Base-by-base conservation (phyloP, 2,329 filamentous ascomycete genomes). In the Davidsoniella virescens region DNA sequence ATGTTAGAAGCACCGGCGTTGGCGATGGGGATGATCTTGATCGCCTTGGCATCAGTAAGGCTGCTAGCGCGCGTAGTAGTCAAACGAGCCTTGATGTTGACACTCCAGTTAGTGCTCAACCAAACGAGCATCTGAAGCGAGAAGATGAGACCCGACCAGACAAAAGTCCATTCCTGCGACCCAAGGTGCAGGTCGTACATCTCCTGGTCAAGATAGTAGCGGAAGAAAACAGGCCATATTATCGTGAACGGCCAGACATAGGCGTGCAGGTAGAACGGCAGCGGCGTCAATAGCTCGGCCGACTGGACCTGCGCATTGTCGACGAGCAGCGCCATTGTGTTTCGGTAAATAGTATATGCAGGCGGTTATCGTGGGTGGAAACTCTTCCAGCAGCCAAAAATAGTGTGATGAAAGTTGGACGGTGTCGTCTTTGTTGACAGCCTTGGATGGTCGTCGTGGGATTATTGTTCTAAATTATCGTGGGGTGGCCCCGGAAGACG, bases 81-180 rank as follows among this genome's bases (percentile, higher is more conserved):
- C 65, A 96, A 94, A 54, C 80, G 67, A 18, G 82, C 83, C 61
- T 80, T 78, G 55, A 96, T 70, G 62, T 88, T 81, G 63, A 98
- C 87, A 62, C 86, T 96, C 92, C 92, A 98, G 69, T 96, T 87
- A 44, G 92, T 98, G 69, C 84, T 90, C 55, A 98, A 75, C 90
- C 92, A 98, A 58, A 87, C 69, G 56, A 98, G 74, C 56, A 85
- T 80, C 70, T 98, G 93, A 51, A 83, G 61, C 9, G 88, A 94
- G 63, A 93, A 73, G 62, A 98, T 95, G 57, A 79, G 75, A 59
- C 84, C 90, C 57, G 83, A 77, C 80, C 86, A 98, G 55, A 98
- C 86, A 63, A 94, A 94, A 1, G 93, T 96, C 90, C 92, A 98
- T 72, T 98, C 92, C 58, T 84, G 80, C n/a, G 83, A 88, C 59